Evolutionary conservation across 176 grass and related monocot species (phyloP).

Genomic region (Areca catechu): DNA sequence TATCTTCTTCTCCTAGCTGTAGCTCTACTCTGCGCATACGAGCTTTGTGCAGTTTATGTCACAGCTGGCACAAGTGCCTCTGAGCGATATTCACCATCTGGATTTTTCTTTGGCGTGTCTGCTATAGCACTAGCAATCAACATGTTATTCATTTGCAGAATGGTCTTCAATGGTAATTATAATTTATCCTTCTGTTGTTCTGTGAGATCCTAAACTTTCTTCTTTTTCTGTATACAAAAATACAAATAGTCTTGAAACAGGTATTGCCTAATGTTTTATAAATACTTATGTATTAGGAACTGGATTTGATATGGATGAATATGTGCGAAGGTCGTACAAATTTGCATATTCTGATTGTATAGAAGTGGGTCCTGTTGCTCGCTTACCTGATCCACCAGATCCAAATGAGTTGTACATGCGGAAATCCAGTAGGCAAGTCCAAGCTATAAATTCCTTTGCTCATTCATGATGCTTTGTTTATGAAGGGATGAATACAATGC

Average conservation of each 20-base stretch:
- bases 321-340: slow-evolving; percentile 80
- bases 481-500: background rate
- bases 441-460: too few relatives aligned
- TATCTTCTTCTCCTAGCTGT: slow-evolving; percentile 94
- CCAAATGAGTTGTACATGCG: slow-evolving; percentile 90
- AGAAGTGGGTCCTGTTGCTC: slow-evolving; percentile 88
- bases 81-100: slow-evolving; percentile 84
- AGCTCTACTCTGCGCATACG: slow-evolving; percentile 81
- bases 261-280: slow-evolving; percentile 5
- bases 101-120: slow-evolving; percentile 96
- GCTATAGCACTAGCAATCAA: slow-evolving; percentile 95
- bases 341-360: slow-evolving; percentile 99
- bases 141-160: slow-evolving; percentile 98
- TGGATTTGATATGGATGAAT: slow-evolving; percentile 99
- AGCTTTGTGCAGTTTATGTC: slow-evolving; percentile 96
- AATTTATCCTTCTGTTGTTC: slow-evolving; percentile 2
- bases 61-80: slow-evolving; percentile 75
- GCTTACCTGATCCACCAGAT: slow-evolving; percentile 82
- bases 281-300: slow-evolving; percentile 28
- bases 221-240: too few relatives aligned
- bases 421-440: slow-evolving; percentile 75
- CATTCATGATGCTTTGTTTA: too few relatives aligned
- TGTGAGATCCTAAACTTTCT: too few relatives aligned
- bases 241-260: background rate
- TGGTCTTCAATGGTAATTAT: slow-evolving; percentile 87